Evolutionary conservation across 148 eudicot genomes (phyloP), one percentile per base, ranked within the genome.

Genomic region (Chenopodium album): DNA sequence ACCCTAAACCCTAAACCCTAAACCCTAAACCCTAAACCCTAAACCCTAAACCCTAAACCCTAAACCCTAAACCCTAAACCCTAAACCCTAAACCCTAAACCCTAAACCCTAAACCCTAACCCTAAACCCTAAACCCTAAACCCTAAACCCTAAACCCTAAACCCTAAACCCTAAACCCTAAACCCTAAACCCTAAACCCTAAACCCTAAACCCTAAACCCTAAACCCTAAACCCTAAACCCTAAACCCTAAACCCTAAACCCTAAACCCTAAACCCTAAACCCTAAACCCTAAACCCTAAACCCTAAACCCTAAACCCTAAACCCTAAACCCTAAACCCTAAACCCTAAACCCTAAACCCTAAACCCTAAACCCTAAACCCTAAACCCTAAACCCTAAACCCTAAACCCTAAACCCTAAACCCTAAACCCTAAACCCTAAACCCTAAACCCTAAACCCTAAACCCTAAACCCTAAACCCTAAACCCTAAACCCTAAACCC

Each of bases 81-180:
- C n/a, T 20, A 81, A 81, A 60, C 83, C 83, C 44, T 41, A 81
- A 81, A 60, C 83, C 83, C 44, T 41, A 81, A 81, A 80, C 73
- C 83, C 83, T 65, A 63, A 81, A 81, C 64, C 83, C 83, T 65
- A 63, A 81, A 81, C 73, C 83, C 83, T 65, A 81, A 81, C 67
- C 83, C 83, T 56, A 63, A 81, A 81, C 78, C 83, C 83, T 75
- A 74, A 81, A 26, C 26, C 26, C 26, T 26, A 26, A 26, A 26
- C 26, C 26, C 26, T 26, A 26, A 26, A 26, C 26, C 26, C 26
- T n/a, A 78, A 66, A 64, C 81, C 74, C 81, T 71, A 44, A 78
- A 78, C 64, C 73, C 83, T 77, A 31, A 50, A 81, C 73, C 73
- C 83, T 76, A 59, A 73, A 80, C 50, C 74, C 81, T 56, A 13